Conservation (phyloP, 768 basidiomycete genomes). For the Calocera cornea region DNA sequence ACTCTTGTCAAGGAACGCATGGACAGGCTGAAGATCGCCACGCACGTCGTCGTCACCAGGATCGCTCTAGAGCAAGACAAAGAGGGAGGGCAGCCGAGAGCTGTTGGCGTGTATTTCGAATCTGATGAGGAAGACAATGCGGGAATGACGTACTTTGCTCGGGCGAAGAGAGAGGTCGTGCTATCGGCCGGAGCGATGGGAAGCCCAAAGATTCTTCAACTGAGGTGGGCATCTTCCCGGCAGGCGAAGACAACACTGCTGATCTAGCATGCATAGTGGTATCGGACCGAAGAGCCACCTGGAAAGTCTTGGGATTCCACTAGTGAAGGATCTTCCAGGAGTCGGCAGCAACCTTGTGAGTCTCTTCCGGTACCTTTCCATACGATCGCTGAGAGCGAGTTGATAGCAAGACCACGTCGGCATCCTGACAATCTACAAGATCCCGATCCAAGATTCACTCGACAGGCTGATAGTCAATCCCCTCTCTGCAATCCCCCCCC, state of each 20-base stretch:
- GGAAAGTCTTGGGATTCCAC: neutral
- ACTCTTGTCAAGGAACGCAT: neutral
- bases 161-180: neutral
- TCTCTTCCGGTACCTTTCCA: neutral
- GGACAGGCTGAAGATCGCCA: neutral
- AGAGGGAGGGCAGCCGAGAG: neutral
- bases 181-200: neutral
- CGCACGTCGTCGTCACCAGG: neutral
- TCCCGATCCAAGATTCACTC: neutral
- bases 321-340: neutral
- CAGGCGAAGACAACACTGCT: slow-evolving; percentile 21
- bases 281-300: neutral
- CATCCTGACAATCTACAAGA: neutral
- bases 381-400: neutral
- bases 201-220: neutral
- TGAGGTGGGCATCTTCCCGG: slow-evolving; percentile 7
- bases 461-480: neutral
- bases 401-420: neutral
- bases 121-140: neutral
- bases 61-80: neutral
- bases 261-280: neutral
- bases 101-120: neutral
- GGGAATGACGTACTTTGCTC: neutral
- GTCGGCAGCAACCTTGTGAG: neutral
- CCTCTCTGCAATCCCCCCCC: neutral